phyloP scores from a whole-genome alignment of 495 filamentous ascomycete species.

The Hamigera avellanea region DNA sequence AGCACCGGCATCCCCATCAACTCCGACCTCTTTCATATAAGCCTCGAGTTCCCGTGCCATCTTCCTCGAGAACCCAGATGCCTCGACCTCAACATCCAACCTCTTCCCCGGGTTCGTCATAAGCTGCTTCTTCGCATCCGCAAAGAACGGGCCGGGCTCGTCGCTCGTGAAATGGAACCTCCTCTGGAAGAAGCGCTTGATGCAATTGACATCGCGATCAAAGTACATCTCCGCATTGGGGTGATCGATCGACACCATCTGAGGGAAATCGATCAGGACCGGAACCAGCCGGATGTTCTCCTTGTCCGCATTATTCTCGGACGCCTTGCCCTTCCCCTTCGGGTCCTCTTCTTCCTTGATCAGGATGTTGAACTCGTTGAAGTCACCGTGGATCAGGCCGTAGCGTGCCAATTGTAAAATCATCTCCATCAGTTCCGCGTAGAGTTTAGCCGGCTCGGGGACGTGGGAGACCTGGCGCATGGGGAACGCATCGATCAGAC shows the following conservation, averaged over 20 bases:
- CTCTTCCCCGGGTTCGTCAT: constrained; percentile 51
- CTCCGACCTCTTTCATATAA: constrained; percentile 68
- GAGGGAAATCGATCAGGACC: constrained; percentile 92
- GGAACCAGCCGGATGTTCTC: constrained; percentile 39
- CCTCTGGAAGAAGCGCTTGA: constrained; percentile 84
- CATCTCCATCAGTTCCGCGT: constrained; percentile 79
- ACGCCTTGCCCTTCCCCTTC: constrained; percentile 25
- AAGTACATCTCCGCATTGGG: constrained; percentile 90
- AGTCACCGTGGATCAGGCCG: constrained; percentile 94
- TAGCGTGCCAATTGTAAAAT: constrained; percentile 74
- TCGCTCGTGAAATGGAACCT: constrained; percentile 81
- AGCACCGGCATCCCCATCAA: constrained; percentile 42
- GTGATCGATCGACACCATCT: constrained; percentile 96
- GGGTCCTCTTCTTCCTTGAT: constrained; percentile 57
- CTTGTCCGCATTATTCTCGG: constrained; percentile 16
- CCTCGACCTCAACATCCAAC: constrained; percentile 80
- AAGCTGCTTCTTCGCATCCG: constrained; percentile 67
- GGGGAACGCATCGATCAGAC: constrained; percentile 77
- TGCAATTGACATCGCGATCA: constrained; percentile 84
- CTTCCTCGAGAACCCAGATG: constrained; percentile 91
- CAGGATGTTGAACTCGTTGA: constrained; percentile 98
- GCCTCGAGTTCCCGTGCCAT: constrained; percentile 85
- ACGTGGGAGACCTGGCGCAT: constrained; percentile 74
- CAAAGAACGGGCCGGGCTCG: constrained; percentile 72
- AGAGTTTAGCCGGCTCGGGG: constrained; percentile 66